Evolutionary conservation across 1,139 yeast genomes (phyloP).

Genomic region (Candida smagusa): DNA sequence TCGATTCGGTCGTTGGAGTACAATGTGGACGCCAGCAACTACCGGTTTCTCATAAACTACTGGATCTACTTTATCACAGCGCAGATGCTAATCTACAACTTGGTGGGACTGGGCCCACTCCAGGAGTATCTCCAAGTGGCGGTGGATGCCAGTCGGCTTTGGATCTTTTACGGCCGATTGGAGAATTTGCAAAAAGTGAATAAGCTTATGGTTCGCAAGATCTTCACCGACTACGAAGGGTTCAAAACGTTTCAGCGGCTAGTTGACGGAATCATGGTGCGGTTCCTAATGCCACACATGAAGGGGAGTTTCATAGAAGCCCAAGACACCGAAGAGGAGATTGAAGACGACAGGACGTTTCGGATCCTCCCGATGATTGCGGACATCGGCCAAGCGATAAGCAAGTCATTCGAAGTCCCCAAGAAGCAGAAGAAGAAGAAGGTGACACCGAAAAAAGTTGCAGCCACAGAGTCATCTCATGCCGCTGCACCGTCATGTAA

Average conservation of each 20-base stretch:
- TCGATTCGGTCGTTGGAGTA: constrained; percentile 11
- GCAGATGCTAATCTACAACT: constrained; percentile 9
- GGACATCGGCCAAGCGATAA: no score
- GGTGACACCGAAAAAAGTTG: neutral
- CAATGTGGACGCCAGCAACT: constrained; percentile 8
- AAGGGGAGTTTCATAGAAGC: neutral
- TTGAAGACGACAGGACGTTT: no score
- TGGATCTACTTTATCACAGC: constrained; percentile 14
- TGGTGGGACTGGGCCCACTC: constrained; percentile 6
- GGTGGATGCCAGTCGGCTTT: constrained; percentile 7
- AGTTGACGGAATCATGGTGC: neutral
- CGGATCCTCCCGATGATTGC: no score
- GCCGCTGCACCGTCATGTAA: neutral
- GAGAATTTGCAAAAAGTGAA: constrained; percentile 11
- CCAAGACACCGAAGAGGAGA: neutral
- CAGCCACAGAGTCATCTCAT: neutral
- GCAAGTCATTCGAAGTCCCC: neutral
- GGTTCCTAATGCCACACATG: neutral
- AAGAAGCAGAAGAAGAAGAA: neutral
- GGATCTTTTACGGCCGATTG: constrained; percentile 15
- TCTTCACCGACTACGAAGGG: constrained; percentile 4
- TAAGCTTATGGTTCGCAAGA: constrained; percentile 1
- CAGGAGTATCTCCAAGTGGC: constrained; percentile 4
- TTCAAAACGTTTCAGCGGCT: constrained; percentile 5
- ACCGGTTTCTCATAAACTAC: constrained; percentile 14